A percentile compares a stretch with the other conserved stretches of the same genome.
These are phyloP conservation scores for Ophiostoma novo-ulmi DNA, from an alignment of 2,329 filamentous ascomycete genomes.

Conservation along the genomic window DNA sequence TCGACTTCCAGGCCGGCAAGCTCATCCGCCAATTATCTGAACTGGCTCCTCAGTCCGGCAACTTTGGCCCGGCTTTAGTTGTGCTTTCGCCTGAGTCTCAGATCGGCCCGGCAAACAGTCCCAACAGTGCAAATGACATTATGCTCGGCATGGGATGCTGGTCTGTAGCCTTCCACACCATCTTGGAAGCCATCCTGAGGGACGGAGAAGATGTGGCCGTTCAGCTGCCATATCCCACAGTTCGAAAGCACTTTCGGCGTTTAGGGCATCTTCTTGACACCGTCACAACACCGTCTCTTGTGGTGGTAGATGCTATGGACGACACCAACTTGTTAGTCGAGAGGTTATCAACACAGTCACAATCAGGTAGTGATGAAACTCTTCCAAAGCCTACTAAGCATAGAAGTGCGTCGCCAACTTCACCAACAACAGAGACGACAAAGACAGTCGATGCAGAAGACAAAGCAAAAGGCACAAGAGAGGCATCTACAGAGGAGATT, in stretches of 20 bases:
- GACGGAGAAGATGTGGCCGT: slow-evolving; percentile 58
- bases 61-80: slow-evolving; percentile 45
- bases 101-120: neutral
- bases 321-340: slow-evolving; percentile 47
- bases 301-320: slow-evolving; percentile 50
- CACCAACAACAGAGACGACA: neutral
- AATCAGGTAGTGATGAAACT: neutral
- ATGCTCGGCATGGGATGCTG: slow-evolving; percentile 39
- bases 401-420: slow-evolving; percentile 3
- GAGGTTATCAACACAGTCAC: neutral
- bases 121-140: neutral
- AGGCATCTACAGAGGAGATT: neutral
- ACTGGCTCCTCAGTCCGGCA: slow-evolving; percentile 42
- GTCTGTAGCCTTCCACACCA: slow-evolving; percentile 51
- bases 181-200: slow-evolving; percentile 52
- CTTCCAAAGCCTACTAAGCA: slow-evolving; percentile 14
- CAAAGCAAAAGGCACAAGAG: neutral
- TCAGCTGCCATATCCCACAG: slow-evolving; percentile 51
- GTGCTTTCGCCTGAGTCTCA: slow-evolving; percentile 32
- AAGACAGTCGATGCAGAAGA: neutral
- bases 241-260: slow-evolving; percentile 49
- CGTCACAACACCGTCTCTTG: slow-evolving; percentile 48
- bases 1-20: slow-evolving; percentile 46
- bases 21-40: slow-evolving; percentile 43
- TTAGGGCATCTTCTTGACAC: slow-evolving; percentile 48